A percentile compares a stretch with the other conserved stretches of the same genome.
Evolutionary conservation across 2,329 filamentous ascomycete genomes (phyloP).

Genomic region (Lasiodiplodia gonubiensis): DNA sequence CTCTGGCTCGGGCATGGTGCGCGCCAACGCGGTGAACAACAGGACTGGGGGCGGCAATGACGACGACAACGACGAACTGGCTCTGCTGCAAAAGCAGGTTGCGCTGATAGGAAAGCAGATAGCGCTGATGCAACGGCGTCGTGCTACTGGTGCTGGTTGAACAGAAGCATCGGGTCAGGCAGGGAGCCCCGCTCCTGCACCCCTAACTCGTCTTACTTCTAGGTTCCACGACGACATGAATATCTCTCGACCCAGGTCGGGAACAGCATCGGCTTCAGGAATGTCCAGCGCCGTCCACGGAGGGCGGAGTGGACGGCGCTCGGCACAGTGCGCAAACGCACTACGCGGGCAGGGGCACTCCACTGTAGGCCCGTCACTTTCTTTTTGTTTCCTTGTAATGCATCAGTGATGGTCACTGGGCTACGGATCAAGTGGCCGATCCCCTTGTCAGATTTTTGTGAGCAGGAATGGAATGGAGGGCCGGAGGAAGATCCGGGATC

Average conservation of each 20-base stretch:
- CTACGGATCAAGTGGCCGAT: background rate
- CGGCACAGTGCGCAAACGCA: background rate
- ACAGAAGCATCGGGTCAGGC: background rate
- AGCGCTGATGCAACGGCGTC: conserved; percentile 28
- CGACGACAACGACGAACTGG: conserved; percentile 27
- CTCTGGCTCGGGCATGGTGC: conserved; percentile 26
- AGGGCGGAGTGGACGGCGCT: background rate
- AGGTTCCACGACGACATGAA: background rate
- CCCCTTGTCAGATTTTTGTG: background rate
- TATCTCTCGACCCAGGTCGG: background rate
- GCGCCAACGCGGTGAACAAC: conserved; percentile 15
- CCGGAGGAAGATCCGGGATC: background rate
- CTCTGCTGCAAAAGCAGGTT: conserved; percentile 29
- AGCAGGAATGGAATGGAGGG: background rate
- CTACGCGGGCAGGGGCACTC: conserved; percentile 7
- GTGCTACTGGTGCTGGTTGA: conserved; percentile 26
- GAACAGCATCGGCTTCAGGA: background rate
- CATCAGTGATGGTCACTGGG: background rate
- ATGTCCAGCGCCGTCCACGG: background rate
- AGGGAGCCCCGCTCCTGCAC: background rate
- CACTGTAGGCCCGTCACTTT: conserved; percentile 5
- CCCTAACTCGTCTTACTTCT: background rate
- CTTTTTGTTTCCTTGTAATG: conserved; percentile 8
- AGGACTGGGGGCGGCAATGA: conserved; percentile 7
- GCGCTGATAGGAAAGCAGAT: conserved; percentile 29